Evolutionary conservation across 495 filamentous ascomycete genomes (phyloP), one percentile per base, ranked within the genome.

Genomic region (Aspergillus ellipticus): DNA sequence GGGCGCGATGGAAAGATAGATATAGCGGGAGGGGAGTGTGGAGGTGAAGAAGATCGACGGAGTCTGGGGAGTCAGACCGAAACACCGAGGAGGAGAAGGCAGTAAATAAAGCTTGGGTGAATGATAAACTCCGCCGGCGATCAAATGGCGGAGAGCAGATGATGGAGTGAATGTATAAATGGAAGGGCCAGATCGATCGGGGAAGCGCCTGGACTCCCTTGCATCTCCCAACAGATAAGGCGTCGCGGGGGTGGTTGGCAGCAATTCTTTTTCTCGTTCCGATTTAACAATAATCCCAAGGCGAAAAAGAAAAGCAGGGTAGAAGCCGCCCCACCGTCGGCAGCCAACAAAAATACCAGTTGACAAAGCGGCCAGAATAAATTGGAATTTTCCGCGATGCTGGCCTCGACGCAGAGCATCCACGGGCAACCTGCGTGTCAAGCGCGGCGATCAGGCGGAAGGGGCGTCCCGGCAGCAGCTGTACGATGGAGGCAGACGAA

Each of bases 161-260:
- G 28, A 47, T 21, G 48, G 31, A 45, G 48, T 52, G 51, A 61
- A 59, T 45, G 50, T 29, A 55, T 62, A 59, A 51, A 55, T 39
- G 47, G 15, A 37, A 55, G 51, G 59, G 52, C 59, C 55, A 63
- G 60, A 63, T 63, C 60, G 63, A 63, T 66, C 60, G 60, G 56
- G 57, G 57, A 56, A 29, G 56, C 24, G 56, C 54, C 56, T 60
- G 57, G 60, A 66, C 60, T 63, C 60, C 63, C 63, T 66, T 66
- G 63, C 63, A 61, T 60, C 22, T 57, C 55, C 63, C 59, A 66
- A 59, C 60, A 57, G 63, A 63, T 66, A 60, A 65, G 63, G 63
- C 59, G 63, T 57, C 53, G 63, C 52, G 59, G 58, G 48, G 37
- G 53, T 46, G 53, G 45, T 37, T 46, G 26, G 48, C 52, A 49